phyloP scores from a whole-genome alignment of 768 basidiomycete genomes.

The Coprinopsis cinerea region DNA sequence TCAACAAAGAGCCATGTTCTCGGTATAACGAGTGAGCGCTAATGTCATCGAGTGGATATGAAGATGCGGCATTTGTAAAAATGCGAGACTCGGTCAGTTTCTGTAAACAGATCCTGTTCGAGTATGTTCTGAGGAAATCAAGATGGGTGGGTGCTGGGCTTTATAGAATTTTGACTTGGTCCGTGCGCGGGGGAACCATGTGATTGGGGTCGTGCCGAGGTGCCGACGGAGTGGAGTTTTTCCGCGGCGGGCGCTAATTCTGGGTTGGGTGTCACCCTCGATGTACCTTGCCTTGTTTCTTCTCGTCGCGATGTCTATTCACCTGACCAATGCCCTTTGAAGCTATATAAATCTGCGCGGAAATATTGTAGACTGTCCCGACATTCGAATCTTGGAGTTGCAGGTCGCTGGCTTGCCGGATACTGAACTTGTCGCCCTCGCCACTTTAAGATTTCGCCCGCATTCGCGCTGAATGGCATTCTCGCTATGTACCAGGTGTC shows the following conservation, averaged over 20 bases:
- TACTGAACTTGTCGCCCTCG: too few relatives aligned
- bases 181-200: constrained; percentile 18
- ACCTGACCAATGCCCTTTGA: too few relatives aligned
- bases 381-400: too few relatives aligned
- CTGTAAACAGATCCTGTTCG: constrained; percentile 80
- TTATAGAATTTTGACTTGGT: constrained; percentile 22
- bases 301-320: too few relatives aligned
- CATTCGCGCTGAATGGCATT: too few relatives aligned
- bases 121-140: constrained; percentile 60
- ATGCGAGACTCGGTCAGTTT: constrained; percentile 78
- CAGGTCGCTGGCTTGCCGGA: too few relatives aligned
- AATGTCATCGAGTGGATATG: constrained; percentile 67
- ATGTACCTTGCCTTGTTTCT: too few relatives aligned
- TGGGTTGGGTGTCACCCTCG: neutral
- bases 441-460: too few relatives aligned
- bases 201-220: neutral
- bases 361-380: too few relatives aligned
- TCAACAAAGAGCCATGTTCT: constrained; percentile 46
- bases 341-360: too few relatives aligned
- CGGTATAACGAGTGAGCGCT: constrained; percentile 60
- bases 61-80: constrained; percentile 71
- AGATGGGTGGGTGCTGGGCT: constrained; percentile 11
- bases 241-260: neutral
- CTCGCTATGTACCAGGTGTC: too few relatives aligned
- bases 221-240: neutral